Base-by-base conservation (phyloP, 176 grass and related monocot genomes). In the Microstegium vimineum region DNA sequence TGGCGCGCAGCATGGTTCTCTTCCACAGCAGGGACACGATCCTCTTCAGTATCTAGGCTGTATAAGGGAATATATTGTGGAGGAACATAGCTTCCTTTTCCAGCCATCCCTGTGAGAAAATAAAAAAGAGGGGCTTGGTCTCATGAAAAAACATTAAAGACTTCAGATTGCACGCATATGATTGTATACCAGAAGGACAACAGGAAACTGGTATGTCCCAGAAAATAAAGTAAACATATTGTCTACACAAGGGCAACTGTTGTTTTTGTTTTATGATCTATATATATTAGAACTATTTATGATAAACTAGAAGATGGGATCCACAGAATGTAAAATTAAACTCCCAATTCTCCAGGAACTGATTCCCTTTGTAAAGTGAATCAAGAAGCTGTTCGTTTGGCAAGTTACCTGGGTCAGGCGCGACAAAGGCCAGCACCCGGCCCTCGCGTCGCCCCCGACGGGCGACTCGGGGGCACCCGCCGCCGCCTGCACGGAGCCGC, bases 41-140 rank as follows among this genome's bases (percentile, higher is more conserved):
- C 73, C 54, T 81, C 75, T 85, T 92, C 90, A 28, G 86, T 82
- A 81, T 97, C 88, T 62, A 74, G 56, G 49, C 85, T 77, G 49
- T 77, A 64, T 63, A 97, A 64, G 54, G 95, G 92, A 51, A 97
- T 62, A 38, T 97, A 97, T 69, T 86, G 90, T 6, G 95, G 95
- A 16, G 95, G 95, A 83, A 91, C 83, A 84, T 97, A 93, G 74
- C 54, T 43, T 62, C 81, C 89, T 82, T 83, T 91, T 65, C 82
- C 83, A 25, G 89, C 85, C 95, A 97, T 97, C 45, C 75, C 81
- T 90, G 83, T 45, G 27, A 76, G n/a, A 1, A n/a, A 38, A 77
- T 28, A 61, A 77, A 35, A 20, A 76, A 33, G 9, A 18, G 11
- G 33, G 10, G 31, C 15, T 36, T 66, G 45, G 23, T 73, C 8